phyloP scores from a whole-genome alignment of 1,284 basidiomycete genomes.

The Entoloma clypeatum region DNA sequence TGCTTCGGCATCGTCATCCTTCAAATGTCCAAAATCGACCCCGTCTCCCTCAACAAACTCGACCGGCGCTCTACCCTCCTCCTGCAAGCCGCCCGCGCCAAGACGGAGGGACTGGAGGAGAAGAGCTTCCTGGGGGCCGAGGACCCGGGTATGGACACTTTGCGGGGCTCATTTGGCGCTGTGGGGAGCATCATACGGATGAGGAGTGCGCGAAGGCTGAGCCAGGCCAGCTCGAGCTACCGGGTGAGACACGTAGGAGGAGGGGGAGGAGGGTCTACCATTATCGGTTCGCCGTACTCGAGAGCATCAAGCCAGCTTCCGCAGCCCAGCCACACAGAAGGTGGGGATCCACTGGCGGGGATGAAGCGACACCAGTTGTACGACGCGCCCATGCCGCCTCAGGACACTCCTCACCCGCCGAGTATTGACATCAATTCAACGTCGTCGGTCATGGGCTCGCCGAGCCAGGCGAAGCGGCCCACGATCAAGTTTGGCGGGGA shows the following conservation, averaged over 20 bases:
- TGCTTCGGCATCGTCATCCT: constrained; percentile 91
- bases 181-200: constrained; percentile 89
- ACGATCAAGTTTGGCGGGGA: constrained; percentile 73
- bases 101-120: constrained; percentile 62
- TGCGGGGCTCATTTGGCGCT: constrained; percentile 86
- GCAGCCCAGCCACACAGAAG: too few species aligned
- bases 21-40: constrained; percentile 94
- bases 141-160: constrained; percentile 84
- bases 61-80: constrained; percentile 85
- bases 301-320: too few species aligned
- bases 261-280: too few species aligned
- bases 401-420: too few species aligned
- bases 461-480: constrained; percentile 42
- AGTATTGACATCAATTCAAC: constrained; percentile 28
- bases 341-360: constrained; percentile 30
- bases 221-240: constrained; percentile 46
- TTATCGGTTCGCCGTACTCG: too few species aligned
- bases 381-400: constrained; percentile 62
- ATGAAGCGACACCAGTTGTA: constrained; percentile 77
- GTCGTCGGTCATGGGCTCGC: constrained; percentile 29
- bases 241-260: constrained; percentile 33
- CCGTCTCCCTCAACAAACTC: constrained; percentile 66
- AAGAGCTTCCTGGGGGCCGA: constrained; percentile 53
- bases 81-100: constrained; percentile 67
- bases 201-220: constrained; percentile 59